Conservation (phyloP, 257 asterid species). For the Solanum lycopersicoides region DNA sequence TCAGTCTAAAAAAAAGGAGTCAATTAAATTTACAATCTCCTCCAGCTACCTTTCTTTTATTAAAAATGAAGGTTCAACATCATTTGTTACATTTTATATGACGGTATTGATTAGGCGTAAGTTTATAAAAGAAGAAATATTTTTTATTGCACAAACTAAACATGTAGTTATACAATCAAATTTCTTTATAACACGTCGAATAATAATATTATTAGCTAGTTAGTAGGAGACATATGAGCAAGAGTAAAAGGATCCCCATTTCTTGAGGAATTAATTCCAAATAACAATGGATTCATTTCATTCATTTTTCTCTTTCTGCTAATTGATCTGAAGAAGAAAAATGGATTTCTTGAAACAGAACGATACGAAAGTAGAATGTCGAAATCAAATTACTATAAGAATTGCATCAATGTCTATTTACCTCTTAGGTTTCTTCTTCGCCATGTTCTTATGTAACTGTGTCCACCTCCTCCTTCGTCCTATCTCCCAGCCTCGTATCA, state of each 20-base stretch:
- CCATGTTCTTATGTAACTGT: conserved; percentile 73
- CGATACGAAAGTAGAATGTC: conserved; percentile 28
- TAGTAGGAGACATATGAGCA: neutral
- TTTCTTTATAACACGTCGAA: neutral
- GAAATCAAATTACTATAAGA: conserved; percentile 28
- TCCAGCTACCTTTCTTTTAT: too few relatives aligned
- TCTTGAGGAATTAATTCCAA: neutral
- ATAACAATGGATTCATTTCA: neutral
- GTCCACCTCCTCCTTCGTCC: conserved; percentile 58
- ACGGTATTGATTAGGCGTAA: neutral
- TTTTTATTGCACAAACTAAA: neutral
- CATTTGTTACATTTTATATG: neutral
- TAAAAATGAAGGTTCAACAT: too few relatives aligned
- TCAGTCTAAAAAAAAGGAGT: too few relatives aligned
- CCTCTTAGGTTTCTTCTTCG: conserved; percentile 76
- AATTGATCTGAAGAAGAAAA: neutral
- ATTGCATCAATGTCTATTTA: conserved; percentile 60
- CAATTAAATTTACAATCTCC: too few relatives aligned
- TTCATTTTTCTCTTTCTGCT: neutral
- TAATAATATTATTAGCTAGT: neutral
- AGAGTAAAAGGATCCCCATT: neutral
- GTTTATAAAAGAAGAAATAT: neutral
- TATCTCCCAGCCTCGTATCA: conserved; percentile 64
- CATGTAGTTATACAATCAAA: neutral
- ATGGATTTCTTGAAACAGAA: conserved; percentile 7